A percentile compares a stretch with the other conserved stretches of the same genome.
phyloP scores from a whole-genome alignment of 225 moss, liverwort and hornwort genomes.

The Polytrichum commune region DNA sequence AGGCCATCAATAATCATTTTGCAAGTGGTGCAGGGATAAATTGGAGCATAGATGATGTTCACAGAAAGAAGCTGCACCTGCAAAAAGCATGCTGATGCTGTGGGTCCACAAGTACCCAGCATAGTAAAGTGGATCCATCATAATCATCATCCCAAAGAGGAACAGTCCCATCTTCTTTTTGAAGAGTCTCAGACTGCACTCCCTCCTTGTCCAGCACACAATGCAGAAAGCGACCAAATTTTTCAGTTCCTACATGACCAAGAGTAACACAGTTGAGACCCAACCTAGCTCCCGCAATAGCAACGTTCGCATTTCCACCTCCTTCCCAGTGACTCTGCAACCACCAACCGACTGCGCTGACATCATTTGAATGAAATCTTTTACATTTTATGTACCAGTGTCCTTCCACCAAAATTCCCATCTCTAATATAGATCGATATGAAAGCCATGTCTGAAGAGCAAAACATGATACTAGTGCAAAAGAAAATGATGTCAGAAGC shows the following conservation, averaged over 20 bases:
- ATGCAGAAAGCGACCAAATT: slow-evolving; percentile 22
- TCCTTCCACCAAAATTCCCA: neutral
- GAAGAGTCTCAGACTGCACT: slow-evolving; percentile 10
- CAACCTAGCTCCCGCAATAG: slow-evolving; percentile 19
- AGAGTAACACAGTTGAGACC: slow-evolving; percentile 20
- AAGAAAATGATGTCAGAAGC: too few relatives aligned
- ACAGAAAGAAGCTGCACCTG: slow-evolving; percentile 8
- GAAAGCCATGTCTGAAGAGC: too few relatives aligned
- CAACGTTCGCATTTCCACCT: slow-evolving; percentile 24
- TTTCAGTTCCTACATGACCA: slow-evolving; percentile 21
- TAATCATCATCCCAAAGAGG: slow-evolving; percentile 14
- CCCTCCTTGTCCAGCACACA: slow-evolving; percentile 20
- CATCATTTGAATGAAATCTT: neutral
- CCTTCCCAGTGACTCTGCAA: slow-evolving; percentile 25
- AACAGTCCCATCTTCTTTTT: slow-evolving; percentile 5
- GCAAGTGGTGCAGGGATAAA: neutral
- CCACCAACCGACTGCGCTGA: slow-evolving; percentile 9
- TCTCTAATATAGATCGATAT: too few relatives aligned
- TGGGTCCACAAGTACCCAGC: slow-evolving; percentile 27
- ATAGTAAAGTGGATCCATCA: slow-evolving; percentile 20
- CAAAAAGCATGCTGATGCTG: slow-evolving; percentile 22
- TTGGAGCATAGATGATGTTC: neutral
- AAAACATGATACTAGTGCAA: too few relatives aligned
- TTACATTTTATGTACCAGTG: neutral
- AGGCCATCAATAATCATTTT: neutral